phyloP scores from a whole-genome alignment of 495 filamentous ascomycete species.

The Penicillium angulare region DNA sequence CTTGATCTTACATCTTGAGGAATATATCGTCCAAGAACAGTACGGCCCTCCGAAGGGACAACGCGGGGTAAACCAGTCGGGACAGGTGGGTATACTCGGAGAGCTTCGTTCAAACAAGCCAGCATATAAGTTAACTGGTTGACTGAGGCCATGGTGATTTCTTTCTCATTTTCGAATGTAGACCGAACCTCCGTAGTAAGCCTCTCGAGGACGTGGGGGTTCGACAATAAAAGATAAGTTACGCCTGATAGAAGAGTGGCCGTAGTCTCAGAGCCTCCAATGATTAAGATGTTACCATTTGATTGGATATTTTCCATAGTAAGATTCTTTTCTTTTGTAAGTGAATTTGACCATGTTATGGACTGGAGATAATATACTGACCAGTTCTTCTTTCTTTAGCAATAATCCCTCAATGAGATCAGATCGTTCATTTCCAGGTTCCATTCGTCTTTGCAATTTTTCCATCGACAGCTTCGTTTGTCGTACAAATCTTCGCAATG shows the following conservation, averaged over 20 bases:
- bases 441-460: constrained; percentile 17
- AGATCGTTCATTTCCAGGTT: constrained; percentile 11
- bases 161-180: constrained; percentile 30
- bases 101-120: constrained; percentile 42
- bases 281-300: constrained; percentile 16
- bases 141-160: constrained; percentile 48
- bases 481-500: constrained; percentile 3
- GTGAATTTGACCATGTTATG: background rate
- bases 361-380: background rate
- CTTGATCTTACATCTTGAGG: constrained; percentile 22
- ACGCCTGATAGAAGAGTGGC: constrained; percentile 50
- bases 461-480: constrained; percentile 18
- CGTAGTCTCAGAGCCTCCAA: constrained; percentile 57
- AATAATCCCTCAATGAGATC: constrained; percentile 30
- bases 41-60: constrained; percentile 26
- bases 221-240: constrained; percentile 48
- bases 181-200: constrained; percentile 45
- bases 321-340: background rate
- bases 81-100: constrained; percentile 43
- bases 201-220: constrained; percentile 32
- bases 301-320: background rate
- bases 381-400: constrained; percentile 10
- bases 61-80: constrained; percentile 25
- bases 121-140: constrained; percentile 30
- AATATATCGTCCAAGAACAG: constrained; percentile 30